A percentile compares a stretch with the other conserved stretches of the same genome.
Conservation (phyloP, 768 basidiomycete genomes). For the Macrolepiota dolichaula region DNA sequence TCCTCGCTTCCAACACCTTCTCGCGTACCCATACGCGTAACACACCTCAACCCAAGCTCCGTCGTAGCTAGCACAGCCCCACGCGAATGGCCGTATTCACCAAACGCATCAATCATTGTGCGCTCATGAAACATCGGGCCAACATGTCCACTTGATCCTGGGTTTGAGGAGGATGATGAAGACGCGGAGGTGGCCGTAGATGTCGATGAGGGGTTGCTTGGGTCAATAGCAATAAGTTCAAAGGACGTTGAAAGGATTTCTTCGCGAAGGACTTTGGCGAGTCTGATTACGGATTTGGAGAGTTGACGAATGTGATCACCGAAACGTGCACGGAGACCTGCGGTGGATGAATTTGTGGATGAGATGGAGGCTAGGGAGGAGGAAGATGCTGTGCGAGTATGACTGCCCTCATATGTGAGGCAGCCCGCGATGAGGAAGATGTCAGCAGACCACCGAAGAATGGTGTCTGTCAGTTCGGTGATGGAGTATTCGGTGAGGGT, state of each 20-base stretch:
- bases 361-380: constrained; percentile 21
- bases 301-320: constrained; percentile 56
- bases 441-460: constrained; percentile 69
- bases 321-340: constrained; percentile 22
- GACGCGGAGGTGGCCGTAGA: constrained; percentile 32
- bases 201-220: constrained; percentile 27
- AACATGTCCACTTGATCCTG: constrained; percentile 19
- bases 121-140: constrained; percentile 24
- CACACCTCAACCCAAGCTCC: constrained; percentile 68
- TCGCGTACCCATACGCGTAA: constrained; percentile 30
- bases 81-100: constrained; percentile 47
- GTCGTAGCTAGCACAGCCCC: constrained; percentile 64
- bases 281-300: constrained; percentile 56
- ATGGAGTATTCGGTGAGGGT: constrained; percentile 61
- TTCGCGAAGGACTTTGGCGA: constrained; percentile 64
- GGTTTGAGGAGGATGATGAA: not conserved
- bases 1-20: constrained; percentile 21
- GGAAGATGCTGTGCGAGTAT: constrained; percentile 15
- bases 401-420: constrained; percentile 33
- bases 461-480: constrained; percentile 72
- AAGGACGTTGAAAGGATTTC: constrained; percentile 79
- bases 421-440: constrained; percentile 65
- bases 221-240: constrained; percentile 62
- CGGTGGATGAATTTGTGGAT: constrained; percentile 21
- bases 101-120: constrained; percentile 63